phyloP scores from a whole-genome alignment of 257 asterid genomes.

The Agastache rugosa region DNA sequence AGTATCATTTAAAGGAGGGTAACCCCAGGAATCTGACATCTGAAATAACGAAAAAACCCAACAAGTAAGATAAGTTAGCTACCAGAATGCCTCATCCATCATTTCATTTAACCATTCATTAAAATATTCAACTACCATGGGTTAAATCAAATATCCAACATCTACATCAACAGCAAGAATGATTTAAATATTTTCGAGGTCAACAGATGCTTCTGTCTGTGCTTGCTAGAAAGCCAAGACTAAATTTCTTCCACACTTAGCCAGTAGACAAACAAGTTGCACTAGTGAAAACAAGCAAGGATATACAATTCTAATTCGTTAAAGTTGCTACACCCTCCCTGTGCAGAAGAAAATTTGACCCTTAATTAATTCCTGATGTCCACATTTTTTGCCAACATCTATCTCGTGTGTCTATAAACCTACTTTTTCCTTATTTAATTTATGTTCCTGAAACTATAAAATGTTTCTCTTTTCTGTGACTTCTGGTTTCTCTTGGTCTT shows the following conservation, averaged over 20 bases:
- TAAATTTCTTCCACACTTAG: slow-evolving; percentile 4
- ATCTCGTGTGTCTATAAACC: neutral
- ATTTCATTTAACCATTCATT: neutral
- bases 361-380: neutral
- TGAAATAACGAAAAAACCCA: slow-evolving; percentile 40
- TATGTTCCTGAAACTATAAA: neutral
- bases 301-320: neutral
- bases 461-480: neutral
- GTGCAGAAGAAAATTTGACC: neutral
- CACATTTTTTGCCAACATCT: neutral
- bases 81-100: neutral
- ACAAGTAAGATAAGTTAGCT: slow-evolving; percentile 17
- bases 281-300: neutral
- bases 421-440: neutral
- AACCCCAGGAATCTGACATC: slow-evolving; percentile 98
- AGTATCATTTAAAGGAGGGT: slow-evolving; percentile 92
- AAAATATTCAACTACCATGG: neutral
- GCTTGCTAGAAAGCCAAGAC: neutral
- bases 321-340: neutral
- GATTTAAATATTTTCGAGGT: neutral
- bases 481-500: neutral
- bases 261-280: neutral
- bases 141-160: neutral
- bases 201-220: neutral
- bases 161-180: neutral